Evolutionary conservation across 164 flowering plant genomes (phyloP), one percentile per base, ranked within the genome.

Genomic region (Vitis labrusca): DNA sequence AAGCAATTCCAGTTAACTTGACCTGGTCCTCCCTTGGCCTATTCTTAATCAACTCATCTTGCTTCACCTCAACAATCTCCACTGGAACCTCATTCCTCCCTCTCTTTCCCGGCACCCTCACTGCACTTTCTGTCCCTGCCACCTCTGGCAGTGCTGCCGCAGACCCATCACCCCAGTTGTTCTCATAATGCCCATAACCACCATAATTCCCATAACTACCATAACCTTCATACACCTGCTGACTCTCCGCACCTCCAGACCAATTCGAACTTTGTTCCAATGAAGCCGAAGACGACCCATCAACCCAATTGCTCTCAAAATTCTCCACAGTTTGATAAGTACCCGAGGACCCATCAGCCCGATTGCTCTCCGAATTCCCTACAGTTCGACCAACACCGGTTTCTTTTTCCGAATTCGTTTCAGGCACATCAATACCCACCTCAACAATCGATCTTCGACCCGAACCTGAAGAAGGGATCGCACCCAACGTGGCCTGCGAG

Each of bases 41-140:
- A 71, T 95, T 88, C 75, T 91, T 93, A 65, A 90, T 91, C 81
- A 95, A 75, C 76, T 95, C 98, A 72, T 95, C 99, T 82, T 95
- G 99, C 73, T 89, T 95, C 76, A 95, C 98, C 83, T 95, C 99
- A 65, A 93, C 69, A n/a, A 95, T 81, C 16, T 93, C 84, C 2
- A 75, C 32, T 9, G 98, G 97, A 50, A 82, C 66, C 65, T 86
- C 90, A 57, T 74, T 86, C 86, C 88, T 86, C 52, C 94, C 86
- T 75, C 93, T 90, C 93, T 89, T 90, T 19, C 86, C 82, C 51
- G 70, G 69, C 66, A 73, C 13, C 44, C 65, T 77, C 19, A 73
- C 58, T 27, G 61, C 63, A 73, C 56, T 76, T 61, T 68, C 87
- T 10, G 59, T 27, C 52, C 57, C 78, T 2, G 66, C 9, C 3